phyloP scores from a whole-genome alignment of 768 basidiomycete species.

The Tricholomella constricta region DNA sequence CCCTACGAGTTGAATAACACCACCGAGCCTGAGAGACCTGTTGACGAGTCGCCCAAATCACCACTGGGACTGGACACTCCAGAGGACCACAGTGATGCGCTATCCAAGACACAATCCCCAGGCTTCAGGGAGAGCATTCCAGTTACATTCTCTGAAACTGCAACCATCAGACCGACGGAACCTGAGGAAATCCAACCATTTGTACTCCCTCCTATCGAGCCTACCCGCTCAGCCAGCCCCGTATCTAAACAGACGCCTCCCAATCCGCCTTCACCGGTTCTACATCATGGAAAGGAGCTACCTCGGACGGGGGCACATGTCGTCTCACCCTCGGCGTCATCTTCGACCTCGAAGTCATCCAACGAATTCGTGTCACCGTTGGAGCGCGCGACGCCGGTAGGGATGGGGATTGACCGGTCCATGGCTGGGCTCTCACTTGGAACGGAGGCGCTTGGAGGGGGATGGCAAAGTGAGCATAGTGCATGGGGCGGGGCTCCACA shows the following conservation, averaged over 20 bases:
- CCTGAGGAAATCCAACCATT: conserved; percentile 31
- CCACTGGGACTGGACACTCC: conserved; percentile 18
- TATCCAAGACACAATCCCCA: conserved; percentile 36
- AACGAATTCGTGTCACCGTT: conserved; percentile 38
- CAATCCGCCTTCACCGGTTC: conserved; percentile 19
- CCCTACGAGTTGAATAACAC: conserved; percentile 27
- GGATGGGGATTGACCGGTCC: conserved; percentile 31
- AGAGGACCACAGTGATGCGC: conserved; percentile 34
- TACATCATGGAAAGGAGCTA: conserved; percentile 13
- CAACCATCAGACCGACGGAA: conserved; percentile 41
- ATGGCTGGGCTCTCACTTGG: conserved; percentile 41
- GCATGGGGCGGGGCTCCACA: conserved; percentile 36
- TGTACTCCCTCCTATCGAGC: conserved; percentile 12
- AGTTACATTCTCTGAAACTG: conserved; percentile 42
- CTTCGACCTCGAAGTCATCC: conserved; percentile 23
- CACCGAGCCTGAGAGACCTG: conserved; percentile 24
- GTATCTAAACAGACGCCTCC: conserved; percentile 8
- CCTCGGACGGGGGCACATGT: conserved; percentile 21
- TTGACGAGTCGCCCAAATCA: conserved; percentile 38
- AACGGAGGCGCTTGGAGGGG: conserved; percentile 33
- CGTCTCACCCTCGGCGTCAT: conserved; percentile 29
- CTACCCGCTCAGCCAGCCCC: conserved; percentile 11
- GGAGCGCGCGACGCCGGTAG: conserved; percentile 24
- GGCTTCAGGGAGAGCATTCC: conserved; percentile 58
- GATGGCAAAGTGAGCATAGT: conserved; percentile 57